Base-by-base conservation (phyloP, 106 monocot species). In the Cymbidium sinense region DNA sequence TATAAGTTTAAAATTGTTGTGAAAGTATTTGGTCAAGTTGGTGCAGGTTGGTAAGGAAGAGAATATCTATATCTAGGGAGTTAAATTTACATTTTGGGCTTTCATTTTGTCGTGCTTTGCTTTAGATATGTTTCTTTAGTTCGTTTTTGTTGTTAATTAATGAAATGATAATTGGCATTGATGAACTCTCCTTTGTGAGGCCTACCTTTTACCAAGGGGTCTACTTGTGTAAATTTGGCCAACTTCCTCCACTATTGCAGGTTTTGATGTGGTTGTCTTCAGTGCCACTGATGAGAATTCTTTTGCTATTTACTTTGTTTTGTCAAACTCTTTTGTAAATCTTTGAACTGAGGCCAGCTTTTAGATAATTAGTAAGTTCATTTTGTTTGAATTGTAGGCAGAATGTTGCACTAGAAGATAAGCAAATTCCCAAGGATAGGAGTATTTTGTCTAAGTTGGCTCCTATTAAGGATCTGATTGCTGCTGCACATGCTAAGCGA, bases 401-500 rank as follows among this genome's bases (percentile, higher is more conserved):
- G 64, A 82, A 84, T 77, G 47, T 35, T 73, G 25, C 70, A 25
- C 47, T 69, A 74, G 87, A 83, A 83, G 27, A 52, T 19, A 86
- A 84, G 37, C 44, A 28, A 20, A 62, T 58, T 41, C 72, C 74
- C 9, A 87, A 83, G 75, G 85, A 78, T 84, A 74, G 50, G 86
- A 54, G 65, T 27, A 78, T 85, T 83, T 88, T 88, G 70, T 79
- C 90, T 78, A 87, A 86, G 77, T 75, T 74, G 70, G 83, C 82
- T 34, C 88, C 89, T 34, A 87, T 87, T 79, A 95, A 95, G 70
- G 83, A 83, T 75, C 79, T 90, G 82, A 90, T 90, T 81, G 94
- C 92, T 82, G 94, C 92, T 47, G 88, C 90, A 21, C 92, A 90
- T 55, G 89, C 89, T 31, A 92, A 83, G 41, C 81, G 90, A 77